phyloP scores from a whole-genome alignment of 768 basidiomycete species.

The Lyophyllum decastes region DNA sequence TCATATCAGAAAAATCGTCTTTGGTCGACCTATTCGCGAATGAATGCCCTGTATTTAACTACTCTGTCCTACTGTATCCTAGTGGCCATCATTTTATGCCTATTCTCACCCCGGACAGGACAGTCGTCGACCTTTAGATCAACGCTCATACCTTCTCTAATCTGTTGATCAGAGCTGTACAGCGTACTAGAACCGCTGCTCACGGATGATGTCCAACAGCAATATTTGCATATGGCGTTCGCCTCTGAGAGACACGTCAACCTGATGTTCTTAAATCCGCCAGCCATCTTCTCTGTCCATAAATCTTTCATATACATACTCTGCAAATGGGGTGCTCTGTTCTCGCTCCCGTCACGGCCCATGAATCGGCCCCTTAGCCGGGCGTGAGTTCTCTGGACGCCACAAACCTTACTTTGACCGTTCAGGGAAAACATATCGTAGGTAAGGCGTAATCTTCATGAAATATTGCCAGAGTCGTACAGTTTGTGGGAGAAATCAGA shows the following conservation, averaged over 20 bases:
- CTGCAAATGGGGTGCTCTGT: not conserved
- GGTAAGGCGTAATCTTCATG: constrained; percentile 4
- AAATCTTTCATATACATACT: not conserved
- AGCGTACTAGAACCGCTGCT: constrained; percentile 10
- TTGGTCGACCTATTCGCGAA: not conserved
- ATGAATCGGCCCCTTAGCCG: not conserved
- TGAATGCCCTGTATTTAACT: not conserved
- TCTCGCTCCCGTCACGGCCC: constrained; percentile 1
- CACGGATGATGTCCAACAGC: constrained; percentile 5
- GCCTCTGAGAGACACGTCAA: constrained; percentile 1
- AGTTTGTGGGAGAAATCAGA: constrained; percentile 12
- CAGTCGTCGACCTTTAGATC: not conserved
- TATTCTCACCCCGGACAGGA: constrained; percentile 6
- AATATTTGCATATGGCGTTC: constrained; percentile 3
- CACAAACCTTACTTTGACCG: constrained; percentile 4
- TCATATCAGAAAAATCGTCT: constrained; percentile 9
- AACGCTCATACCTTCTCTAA: not conserved
- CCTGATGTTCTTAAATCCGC: constrained; percentile 10
- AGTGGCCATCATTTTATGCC: constrained; percentile 2
- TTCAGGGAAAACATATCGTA: constrained; percentile 4
- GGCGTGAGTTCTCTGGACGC: not conserved
- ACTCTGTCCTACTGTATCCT: not conserved
- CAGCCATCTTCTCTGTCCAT: not conserved
- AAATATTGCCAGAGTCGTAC: constrained; percentile 5
- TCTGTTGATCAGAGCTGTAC: constrained; percentile 2